phyloP scores from a whole-genome alignment of 352 stramenopile genomes.

The Globisporangium barbulae region DNA sequence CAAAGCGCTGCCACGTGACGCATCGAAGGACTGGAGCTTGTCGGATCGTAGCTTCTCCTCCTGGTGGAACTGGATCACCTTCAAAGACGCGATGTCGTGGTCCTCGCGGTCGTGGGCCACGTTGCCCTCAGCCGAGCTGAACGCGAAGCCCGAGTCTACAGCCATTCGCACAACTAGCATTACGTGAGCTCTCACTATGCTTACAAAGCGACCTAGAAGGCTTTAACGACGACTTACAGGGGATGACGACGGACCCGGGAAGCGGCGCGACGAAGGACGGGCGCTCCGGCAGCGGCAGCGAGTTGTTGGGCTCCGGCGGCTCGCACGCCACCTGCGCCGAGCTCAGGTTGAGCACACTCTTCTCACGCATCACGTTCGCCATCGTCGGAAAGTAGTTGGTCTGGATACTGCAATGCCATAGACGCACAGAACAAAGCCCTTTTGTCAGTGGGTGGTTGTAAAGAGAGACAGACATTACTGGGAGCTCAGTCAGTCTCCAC shows the following conservation, averaged over 20 bases:
- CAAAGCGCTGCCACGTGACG: not conserved
- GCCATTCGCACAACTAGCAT: slow-evolving; percentile 14
- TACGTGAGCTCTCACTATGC: not conserved
- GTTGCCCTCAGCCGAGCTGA: slow-evolving; percentile 38
- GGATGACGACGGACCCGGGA: slow-evolving; percentile 22
- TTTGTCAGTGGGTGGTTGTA: not conserved
- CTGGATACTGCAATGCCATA: slow-evolving; percentile 31
- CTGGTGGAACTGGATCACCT: slow-evolving; percentile 38
- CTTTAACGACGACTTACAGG: slow-evolving; percentile 26
- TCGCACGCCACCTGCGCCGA: slow-evolving; percentile 45
- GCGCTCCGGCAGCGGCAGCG: slow-evolving; percentile 6
- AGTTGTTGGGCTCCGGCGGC: slow-evolving; percentile 11
- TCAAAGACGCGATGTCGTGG: slow-evolving; percentile 41
- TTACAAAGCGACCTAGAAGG: slow-evolving; percentile 3
- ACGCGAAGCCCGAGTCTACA: slow-evolving; percentile 47
- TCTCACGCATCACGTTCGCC: slow-evolving; percentile 66
- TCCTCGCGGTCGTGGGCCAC: slow-evolving; percentile 1
- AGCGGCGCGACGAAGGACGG: slow-evolving; percentile 13
- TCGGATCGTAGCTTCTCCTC: slow-evolving; percentile 22
- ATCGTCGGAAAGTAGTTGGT: slow-evolving; percentile 67
- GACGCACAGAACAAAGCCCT: not conserved
- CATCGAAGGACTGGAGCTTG: slow-evolving; percentile 11
- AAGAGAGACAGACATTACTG: not conserved
- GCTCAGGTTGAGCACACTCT: slow-evolving; percentile 37
- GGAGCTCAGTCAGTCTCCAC: not conserved